Conservation (phyloP, 768 basidiomycete species). For the Crassisporium funariophilum region DNA sequence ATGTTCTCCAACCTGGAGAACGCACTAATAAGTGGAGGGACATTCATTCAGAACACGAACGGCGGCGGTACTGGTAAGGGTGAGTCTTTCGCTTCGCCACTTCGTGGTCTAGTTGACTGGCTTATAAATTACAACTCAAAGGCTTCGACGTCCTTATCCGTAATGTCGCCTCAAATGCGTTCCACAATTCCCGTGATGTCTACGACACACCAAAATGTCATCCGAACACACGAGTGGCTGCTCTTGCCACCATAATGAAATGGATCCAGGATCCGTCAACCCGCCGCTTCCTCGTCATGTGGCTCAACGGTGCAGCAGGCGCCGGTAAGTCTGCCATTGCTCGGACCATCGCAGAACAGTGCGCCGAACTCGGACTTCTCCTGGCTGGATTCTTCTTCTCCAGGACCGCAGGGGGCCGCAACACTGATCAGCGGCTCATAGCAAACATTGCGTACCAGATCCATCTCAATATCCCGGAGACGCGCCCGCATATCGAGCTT, state of each 20-base stretch:
- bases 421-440: neutral
- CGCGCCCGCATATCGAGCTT: conserved; percentile 3
- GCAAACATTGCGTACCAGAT: conserved; percentile 8
- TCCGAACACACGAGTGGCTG: neutral
- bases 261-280: too few relatives aligned
- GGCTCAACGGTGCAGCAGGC: conserved; percentile 8
- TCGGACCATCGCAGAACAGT: neutral
- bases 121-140: too few relatives aligned
- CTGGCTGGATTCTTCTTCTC: conserved; percentile 8
- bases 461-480: neutral
- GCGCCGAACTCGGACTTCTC: neutral
- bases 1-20: too few relatives aligned
- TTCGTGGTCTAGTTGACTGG: too few relatives aligned
- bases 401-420: neutral
- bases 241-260: too few relatives aligned
- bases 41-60: too few relatives aligned
- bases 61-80: too few relatives aligned
- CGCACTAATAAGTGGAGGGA: too few relatives aligned
- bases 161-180: too few relatives aligned
- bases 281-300: conserved; percentile 1
- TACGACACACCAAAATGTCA: neutral
- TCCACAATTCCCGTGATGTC: too few relatives aligned
- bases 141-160: too few relatives aligned
- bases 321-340: conserved; percentile 7
- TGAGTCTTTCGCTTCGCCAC: too few relatives aligned